A percentile compares a stretch with the other conserved stretches of the same genome.
phyloP scores from a whole-genome alignment of 352 stramenopile genomes.

The Pythium insidiosum region DNA sequence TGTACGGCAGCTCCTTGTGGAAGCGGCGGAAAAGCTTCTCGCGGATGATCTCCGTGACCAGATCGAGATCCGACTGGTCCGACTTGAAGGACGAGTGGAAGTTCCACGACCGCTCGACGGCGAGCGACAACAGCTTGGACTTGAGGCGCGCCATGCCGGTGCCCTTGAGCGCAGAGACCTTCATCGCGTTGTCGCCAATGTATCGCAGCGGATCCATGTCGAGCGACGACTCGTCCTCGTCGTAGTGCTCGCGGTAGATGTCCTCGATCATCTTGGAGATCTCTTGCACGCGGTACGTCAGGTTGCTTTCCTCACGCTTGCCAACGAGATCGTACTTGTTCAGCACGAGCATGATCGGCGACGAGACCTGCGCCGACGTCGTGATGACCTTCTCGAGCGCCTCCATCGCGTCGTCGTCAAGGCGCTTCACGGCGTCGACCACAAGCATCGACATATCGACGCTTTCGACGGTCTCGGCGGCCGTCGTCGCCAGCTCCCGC shows the following conservation, averaged over 20 bases:
- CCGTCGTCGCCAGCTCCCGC: slow-evolving; percentile 67
- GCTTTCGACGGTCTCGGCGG: slow-evolving; percentile 65
- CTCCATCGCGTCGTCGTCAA: slow-evolving; percentile 71
- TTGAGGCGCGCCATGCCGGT: slow-evolving; percentile 58
- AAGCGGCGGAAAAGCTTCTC: slow-evolving; percentile 85
- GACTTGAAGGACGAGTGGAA: slow-evolving; percentile 85
- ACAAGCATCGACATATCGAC: slow-evolving; percentile 85
- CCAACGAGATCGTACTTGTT: slow-evolving; percentile 78
- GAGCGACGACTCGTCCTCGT: slow-evolving; percentile 41
- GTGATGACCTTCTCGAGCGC: slow-evolving; percentile 74
- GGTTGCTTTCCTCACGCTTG: slow-evolving; percentile 37
- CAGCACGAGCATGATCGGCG: slow-evolving; percentile 81
- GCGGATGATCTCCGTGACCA: slow-evolving; percentile 84
- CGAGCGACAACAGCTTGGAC: slow-evolving; percentile 53
- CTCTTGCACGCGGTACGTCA: slow-evolving; percentile 62
- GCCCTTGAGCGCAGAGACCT: slow-evolving; percentile 72
- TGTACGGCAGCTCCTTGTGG: slow-evolving; percentile 83
- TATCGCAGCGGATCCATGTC: slow-evolving; percentile 57
- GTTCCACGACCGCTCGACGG: slow-evolving; percentile 67
- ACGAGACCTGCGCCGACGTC: slow-evolving; percentile 62
- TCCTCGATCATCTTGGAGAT: slow-evolving; percentile 79
- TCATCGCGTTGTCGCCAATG: slow-evolving; percentile 64
- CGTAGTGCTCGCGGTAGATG: slow-evolving; percentile 62
- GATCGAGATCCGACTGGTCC: slow-evolving; percentile 69
- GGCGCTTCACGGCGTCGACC: slow-evolving; percentile 76